Conservation (phyloP, 208 protist genomes). For the Wallacemonas sp. region DNA sequence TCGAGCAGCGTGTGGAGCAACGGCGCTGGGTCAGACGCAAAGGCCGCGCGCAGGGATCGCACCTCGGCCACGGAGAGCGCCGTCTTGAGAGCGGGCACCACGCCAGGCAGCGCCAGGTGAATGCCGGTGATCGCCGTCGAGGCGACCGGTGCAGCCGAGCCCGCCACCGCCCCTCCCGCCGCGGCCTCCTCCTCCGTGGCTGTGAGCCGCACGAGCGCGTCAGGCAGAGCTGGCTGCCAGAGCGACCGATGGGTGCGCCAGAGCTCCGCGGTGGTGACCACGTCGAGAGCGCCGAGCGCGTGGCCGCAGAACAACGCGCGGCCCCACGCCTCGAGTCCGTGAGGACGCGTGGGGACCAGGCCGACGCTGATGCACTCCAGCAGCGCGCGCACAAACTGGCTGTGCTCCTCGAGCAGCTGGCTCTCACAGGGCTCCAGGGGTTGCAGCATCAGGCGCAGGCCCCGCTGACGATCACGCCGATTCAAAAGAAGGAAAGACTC, state of each 20-base stretch:
- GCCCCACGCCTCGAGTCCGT: slow-evolving; percentile 46
- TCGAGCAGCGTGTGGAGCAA: slow-evolving; percentile 9
- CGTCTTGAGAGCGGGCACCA: neutral
- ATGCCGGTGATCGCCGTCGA: neutral
- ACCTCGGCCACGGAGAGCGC: neutral
- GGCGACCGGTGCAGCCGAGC: neutral
- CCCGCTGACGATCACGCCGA: slow-evolving; percentile 42
- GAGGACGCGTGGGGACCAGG: slow-evolving; percentile 41
- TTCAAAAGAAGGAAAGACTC: slow-evolving; percentile 84
- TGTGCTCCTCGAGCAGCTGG: slow-evolving; percentile 47
- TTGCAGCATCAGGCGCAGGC: slow-evolving; percentile 48
- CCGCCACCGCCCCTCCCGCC: neutral
- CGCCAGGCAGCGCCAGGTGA: neutral
- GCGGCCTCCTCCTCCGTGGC: neutral
- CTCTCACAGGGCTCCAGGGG: slow-evolving; percentile 52
- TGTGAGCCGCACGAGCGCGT: neutral
- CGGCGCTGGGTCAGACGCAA: neutral
- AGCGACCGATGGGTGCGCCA: neutral
- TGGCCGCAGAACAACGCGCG: slow-evolving; percentile 46
- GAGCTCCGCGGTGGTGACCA: slow-evolving; percentile 11
- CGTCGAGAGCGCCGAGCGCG: slow-evolving; percentile 54
- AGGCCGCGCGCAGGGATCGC: neutral
- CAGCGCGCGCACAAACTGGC: slow-evolving; percentile 50
- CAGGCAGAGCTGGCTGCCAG: neutral
- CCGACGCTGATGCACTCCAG: slow-evolving; percentile 85